A percentile compares a stretch with the other conserved stretches of the same genome.
Conservation (phyloP, 768 basidiomycete species). For the Suillus ampliporus region DNA sequence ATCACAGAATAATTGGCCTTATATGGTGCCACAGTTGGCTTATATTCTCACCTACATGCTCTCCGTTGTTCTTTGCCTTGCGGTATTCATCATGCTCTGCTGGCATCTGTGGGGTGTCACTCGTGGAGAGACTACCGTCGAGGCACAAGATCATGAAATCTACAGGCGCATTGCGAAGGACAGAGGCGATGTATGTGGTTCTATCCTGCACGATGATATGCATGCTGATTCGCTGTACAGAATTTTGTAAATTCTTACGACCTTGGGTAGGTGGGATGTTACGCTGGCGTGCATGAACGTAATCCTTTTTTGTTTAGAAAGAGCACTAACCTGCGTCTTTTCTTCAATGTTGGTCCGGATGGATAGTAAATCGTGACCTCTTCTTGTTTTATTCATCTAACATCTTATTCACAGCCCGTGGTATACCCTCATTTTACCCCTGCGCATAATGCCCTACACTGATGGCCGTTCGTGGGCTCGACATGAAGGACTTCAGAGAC, state of each 20-base stretch:
- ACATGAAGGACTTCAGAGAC: conserved; percentile 62
- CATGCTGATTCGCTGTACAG: conserved; percentile 40
- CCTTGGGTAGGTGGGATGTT: conserved; percentile 60
- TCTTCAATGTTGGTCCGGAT: conserved; percentile 83
- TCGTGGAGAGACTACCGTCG: conserved; percentile 86
- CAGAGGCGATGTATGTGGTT: conserved; percentile 65
- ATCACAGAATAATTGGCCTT: conserved; percentile 52
- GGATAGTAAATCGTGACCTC: conserved; percentile 71
- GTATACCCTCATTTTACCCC: conserved; percentile 82
- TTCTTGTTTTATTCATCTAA: background rate
- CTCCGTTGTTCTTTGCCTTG: conserved; percentile 72
- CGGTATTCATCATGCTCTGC: conserved; percentile 70
- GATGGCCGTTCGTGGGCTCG: conserved; percentile 87
- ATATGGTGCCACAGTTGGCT: conserved; percentile 66
- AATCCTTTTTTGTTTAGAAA: conserved; percentile 38
- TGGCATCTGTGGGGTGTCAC: conserved; percentile 78
- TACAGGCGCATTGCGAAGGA: conserved; percentile 73
- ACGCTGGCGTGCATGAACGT: background rate
- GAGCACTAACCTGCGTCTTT: conserved; percentile 73
- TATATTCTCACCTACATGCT: conserved; percentile 83
- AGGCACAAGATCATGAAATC: conserved; percentile 84
- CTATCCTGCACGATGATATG: background rate
- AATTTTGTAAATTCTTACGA: conserved; percentile 92
- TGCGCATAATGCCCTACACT: conserved; percentile 79
- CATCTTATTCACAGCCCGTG: conserved; percentile 56